Base-by-base conservation (phyloP, 1,284 basidiomycete genomes). In the Gomphus bonarii region DNA sequence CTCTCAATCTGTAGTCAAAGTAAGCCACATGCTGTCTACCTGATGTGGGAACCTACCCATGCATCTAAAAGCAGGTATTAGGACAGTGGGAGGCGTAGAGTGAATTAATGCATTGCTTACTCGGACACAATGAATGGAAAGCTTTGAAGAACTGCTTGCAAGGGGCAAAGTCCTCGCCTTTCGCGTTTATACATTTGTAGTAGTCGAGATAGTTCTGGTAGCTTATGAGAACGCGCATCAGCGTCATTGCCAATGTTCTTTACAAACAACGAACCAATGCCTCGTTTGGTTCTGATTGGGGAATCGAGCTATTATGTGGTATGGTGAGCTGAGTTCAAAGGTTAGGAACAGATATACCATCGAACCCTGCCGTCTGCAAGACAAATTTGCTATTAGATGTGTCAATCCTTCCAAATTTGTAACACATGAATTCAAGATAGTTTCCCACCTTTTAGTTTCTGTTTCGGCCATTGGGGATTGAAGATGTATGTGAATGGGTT, bases 131-230 rank as follows among this genome's bases (percentile, higher is more conserved):
- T 55, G 95, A 94, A 78, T 92, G 82, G 81, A 93, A 99, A 38
- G 92, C 91, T 70, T 86, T 84, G 79, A 89, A 92, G 85, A 99
- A 99, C 76, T 97, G 94, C 78, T 95, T 94, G 88, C 97, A 99
- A 9, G 97, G 94, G 22, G 87, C 84, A 71, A 87, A 98, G 61
- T 99, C 97, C 67, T 99, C 95, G 63, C 97, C 97, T 78, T 97
- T 98, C 66, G 93, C 94, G 68, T 90, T 78, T 66, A 98, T 77
- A 72, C 97, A 99, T 75, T 95, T 97, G 85, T 92, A 91, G 80
- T 95, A 97, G 75, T 99, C 93, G 60, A 89, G 87, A 73, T 93
- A 97, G 76, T 94, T 95, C 76, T 97, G 95, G 85, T 86, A 91
- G 73, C 86, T 90, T 63, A 11, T 18, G 40, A 35, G 6, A 52